These are phyloP conservation scores for Alternaria triticina DNA, from an alignment of 2,329 filamentous ascomycete species.

Conservation along the genomic window DNA sequence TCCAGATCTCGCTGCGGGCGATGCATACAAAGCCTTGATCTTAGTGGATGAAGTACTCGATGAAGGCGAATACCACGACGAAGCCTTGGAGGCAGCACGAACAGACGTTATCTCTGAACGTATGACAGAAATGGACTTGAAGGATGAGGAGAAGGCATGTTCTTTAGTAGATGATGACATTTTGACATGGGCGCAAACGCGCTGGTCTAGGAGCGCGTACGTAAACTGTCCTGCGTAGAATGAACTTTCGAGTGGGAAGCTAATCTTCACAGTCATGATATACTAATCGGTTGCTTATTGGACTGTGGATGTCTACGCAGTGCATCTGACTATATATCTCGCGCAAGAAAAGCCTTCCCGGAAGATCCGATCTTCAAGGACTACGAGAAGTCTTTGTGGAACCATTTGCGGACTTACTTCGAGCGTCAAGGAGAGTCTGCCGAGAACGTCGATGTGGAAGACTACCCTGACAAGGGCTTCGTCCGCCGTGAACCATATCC, in stretches of 20 bases:
- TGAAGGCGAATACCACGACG: conserved; percentile 81
- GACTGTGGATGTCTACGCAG: conserved; percentile 70
- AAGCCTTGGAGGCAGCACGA: conserved; percentile 63
- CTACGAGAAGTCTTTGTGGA: conserved; percentile 59
- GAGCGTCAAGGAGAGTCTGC: conserved; percentile 25
- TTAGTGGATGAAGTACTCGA: conserved; percentile 81
- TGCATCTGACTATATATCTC: conserved; percentile 68
- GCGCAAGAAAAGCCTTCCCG: conserved; percentile 64
- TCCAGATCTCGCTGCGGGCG: conserved; percentile 85
- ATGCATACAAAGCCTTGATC: conserved; percentile 89
- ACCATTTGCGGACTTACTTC: conserved; percentile 31
- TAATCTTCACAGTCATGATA: conserved; percentile 34
- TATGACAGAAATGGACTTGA: conserved; percentile 10
- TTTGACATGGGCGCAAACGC: conserved; percentile 25
- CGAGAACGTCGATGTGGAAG: conserved; percentile 57
- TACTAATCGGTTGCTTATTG: conserved; percentile 62
- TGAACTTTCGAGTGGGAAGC: neutral
- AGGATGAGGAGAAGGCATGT: neutral
- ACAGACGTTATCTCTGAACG: conserved; percentile 25
- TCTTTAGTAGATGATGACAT: conserved; percentile 16
- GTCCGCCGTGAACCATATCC: conserved; percentile 71
- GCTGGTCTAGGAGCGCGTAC: conserved; percentile 41
- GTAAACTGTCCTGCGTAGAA: conserved; percentile 11
- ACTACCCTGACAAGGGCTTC: conserved; percentile 72
- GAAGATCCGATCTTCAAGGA: conserved; percentile 63